Conservation (phyloP, 1,139 yeast genomes). For the Pichia sp. region DNA sequence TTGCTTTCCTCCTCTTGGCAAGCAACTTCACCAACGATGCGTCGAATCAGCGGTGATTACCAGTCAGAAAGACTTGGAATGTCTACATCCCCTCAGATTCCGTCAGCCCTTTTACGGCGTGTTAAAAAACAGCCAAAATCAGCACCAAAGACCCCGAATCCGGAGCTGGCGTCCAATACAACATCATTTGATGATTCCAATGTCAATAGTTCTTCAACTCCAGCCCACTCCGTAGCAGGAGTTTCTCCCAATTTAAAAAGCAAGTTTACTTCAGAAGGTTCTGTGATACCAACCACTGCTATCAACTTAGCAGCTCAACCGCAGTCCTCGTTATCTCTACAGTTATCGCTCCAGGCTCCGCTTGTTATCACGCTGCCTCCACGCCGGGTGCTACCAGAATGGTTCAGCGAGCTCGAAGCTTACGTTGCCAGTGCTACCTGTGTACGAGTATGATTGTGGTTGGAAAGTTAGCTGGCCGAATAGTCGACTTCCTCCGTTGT, state of each 20-base stretch:
- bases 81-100: constrained; percentile 1
- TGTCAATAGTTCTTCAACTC: too few species aligned
- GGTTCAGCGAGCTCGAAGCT: constrained; percentile 37
- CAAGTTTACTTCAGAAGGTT: too few species aligned
- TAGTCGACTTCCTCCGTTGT: too few species aligned
- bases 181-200: too few species aligned
- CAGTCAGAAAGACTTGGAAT: background rate
- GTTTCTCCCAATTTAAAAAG: too few species aligned
- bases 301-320: too few species aligned
- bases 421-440: too few species aligned
- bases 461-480: too few species aligned
- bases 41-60: background rate
- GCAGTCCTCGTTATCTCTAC: too few species aligned
- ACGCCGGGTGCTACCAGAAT: background rate
- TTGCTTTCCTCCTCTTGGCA: background rate
- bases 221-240: too few species aligned
- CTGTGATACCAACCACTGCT: too few species aligned
- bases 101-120: background rate
- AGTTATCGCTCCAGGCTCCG: background rate
- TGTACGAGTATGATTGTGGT: too few species aligned
- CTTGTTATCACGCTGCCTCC: background rate
- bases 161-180: background rate
- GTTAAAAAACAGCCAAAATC: constrained; percentile 1
- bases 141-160: background rate
- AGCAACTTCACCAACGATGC: background rate